Conservation (phyloP, 2,329 filamentous ascomycete genomes). For the Dothistroma pini region DNA sequence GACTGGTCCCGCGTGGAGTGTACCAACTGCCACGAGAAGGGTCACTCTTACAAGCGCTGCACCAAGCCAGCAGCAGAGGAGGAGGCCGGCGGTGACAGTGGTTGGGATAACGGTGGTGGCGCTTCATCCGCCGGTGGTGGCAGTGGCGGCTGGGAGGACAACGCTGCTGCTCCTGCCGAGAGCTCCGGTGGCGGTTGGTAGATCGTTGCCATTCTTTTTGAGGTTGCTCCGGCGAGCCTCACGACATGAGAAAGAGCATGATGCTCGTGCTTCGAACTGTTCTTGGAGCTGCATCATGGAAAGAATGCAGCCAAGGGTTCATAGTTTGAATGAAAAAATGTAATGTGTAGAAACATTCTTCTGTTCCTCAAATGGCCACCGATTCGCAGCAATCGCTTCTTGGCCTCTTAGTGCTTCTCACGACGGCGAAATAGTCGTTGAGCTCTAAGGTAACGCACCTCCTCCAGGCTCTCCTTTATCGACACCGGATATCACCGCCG, state of each 20-base stretch:
- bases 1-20: slow-evolving; percentile 46
- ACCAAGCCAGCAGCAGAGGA: slow-evolving; percentile 19
- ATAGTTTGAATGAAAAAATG: background rate
- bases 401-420: too few relatives aligned
- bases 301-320: background rate
- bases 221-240: background rate
- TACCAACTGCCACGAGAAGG: slow-evolving; percentile 40
- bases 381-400: too few relatives aligned
- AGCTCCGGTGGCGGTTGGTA: slow-evolving; percentile 13
- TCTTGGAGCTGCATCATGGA: background rate
- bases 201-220: background rate
- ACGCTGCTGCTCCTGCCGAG: slow-evolving; percentile 7
- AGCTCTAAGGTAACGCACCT: too few relatives aligned
- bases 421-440: too few relatives aligned
- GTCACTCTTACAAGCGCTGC: slow-evolving; percentile 30
- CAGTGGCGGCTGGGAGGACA: slow-evolving; percentile 11
- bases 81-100: slow-evolving; percentile 5
- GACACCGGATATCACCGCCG: too few relatives aligned
- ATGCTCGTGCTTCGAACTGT: background rate
- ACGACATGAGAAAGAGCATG: slow-evolving; percentile 3
- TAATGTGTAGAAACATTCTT: background rate
- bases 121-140: slow-evolving; percentile 8
- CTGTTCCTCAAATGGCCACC: background rate
- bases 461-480: too few relatives aligned
- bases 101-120: slow-evolving; percentile 9